A percentile compares a stretch with the other conserved stretches of the same genome.
These are phyloP conservation scores for Sphagnurus paluster DNA, from an alignment of 1,284 basidiomycete species.

Conservation along the genomic window DNA sequence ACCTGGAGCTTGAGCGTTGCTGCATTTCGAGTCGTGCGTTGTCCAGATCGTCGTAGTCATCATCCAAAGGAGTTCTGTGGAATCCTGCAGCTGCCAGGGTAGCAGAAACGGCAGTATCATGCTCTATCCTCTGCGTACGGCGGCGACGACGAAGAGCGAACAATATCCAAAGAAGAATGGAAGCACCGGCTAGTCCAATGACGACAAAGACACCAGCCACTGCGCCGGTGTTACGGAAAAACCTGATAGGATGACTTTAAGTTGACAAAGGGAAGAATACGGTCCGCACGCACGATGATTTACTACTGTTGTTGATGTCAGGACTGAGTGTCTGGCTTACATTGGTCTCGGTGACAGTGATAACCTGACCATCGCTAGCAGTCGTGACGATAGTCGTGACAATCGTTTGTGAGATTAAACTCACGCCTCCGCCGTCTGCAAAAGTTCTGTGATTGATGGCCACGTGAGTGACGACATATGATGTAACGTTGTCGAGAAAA, in stretches of 20 bases:
- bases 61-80: constrained; percentile 64
- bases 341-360: constrained; percentile 59
- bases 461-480: constrained; percentile 11
- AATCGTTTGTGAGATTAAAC: constrained; percentile 49
- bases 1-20: constrained; percentile 26
- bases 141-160: constrained; percentile 69
- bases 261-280: constrained; percentile 7
- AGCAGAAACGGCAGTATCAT: constrained; percentile 67
- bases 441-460: constrained; percentile 51
- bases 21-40: too few relatives aligned
- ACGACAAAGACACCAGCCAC: constrained; percentile 78
- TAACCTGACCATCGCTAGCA: constrained; percentile 46
- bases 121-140: constrained; percentile 56
- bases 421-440: constrained; percentile 23
- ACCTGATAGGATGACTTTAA: constrained; percentile 39
- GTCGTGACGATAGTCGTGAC: constrained; percentile 61
- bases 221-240: constrained; percentile 74
- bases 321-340: constrained; percentile 66
- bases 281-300: constrained; percentile 46
- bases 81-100: constrained; percentile 67
- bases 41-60: constrained; percentile 53
- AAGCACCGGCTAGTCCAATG: constrained; percentile 69
- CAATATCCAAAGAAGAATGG: constrained; percentile 68
- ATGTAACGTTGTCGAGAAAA: constrained; percentile 15
- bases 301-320: constrained; percentile 36